A percentile compares a stretch with the other conserved stretches of the same genome.
phyloP scores from a whole-genome alignment of 2,329 filamentous ascomycete species.

The Ceratocystis alfenasii region DNA sequence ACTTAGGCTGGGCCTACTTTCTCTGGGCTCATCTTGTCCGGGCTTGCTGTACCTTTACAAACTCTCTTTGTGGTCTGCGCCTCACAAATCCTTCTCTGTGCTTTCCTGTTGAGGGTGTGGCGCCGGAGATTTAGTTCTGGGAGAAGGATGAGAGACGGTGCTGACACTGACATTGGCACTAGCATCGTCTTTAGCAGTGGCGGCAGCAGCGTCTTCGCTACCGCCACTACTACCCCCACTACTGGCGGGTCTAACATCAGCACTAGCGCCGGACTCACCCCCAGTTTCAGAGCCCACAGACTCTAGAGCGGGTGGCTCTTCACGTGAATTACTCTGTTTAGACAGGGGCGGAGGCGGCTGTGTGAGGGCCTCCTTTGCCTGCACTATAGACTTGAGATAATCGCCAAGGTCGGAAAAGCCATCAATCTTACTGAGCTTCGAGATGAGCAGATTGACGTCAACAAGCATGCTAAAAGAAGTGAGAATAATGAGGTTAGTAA shows the following conservation, averaged over 20 bases:
- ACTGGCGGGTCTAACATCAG: not conserved
- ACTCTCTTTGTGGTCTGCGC: not conserved
- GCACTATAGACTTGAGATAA: slow-evolving; percentile 53
- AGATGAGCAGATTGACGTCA: slow-evolving; percentile 62
- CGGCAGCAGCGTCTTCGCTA: not conserved
- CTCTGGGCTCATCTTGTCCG: too few relatives aligned
- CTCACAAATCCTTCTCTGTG: not conserved
- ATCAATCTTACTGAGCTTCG: slow-evolving; percentile 62
- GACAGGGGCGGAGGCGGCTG: slow-evolving; percentile 23
- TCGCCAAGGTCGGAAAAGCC: slow-evolving; percentile 65
- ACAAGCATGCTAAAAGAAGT: slow-evolving; percentile 50
- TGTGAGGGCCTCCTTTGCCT: slow-evolving; percentile 41
- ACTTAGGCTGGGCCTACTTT: too few relatives aligned
- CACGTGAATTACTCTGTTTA: not conserved
- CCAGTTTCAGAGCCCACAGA: not conserved
- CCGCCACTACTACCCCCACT: not conserved
- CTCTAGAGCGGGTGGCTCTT: not conserved
- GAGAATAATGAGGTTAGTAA: slow-evolving; percentile 14
- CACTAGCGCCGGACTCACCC: not conserved
- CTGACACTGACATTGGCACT: not conserved
- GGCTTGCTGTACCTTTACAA: too few relatives aligned
- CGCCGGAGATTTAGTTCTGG: slow-evolving; percentile 1
- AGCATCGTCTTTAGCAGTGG: not conserved
- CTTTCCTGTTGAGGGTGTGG: not conserved
- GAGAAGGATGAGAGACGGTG: slow-evolving; percentile 4